Evolutionary conservation across 805 yeast genomes (phyloP), one percentile per base, ranked within the genome.

Genomic region (Saccharomycopsis fermentans): DNA sequence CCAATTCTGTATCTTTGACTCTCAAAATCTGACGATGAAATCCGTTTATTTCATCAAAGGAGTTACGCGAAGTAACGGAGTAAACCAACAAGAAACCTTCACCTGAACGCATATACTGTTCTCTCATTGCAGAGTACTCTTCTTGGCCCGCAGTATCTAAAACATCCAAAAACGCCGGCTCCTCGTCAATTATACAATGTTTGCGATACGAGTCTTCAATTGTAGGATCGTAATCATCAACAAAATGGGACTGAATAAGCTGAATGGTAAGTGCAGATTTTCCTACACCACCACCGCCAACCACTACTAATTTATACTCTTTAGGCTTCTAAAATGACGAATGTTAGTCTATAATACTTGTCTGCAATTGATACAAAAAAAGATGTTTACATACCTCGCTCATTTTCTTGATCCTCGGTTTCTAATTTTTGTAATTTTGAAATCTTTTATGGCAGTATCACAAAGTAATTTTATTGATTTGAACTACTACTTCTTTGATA

Each of bases 271-370:
- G 76, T 5, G 99, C 98, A 26, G 96, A 86, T 72, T 94, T 94
- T 74, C 99, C 99, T 58, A 94, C 99, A 73, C 97, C 97, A 69
- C 98, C 98, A 43, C 97, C 97, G 58, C 98, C 99, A 58, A 92
- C 97, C 52, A 92, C 97, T 4, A 94, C 99, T 60, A 94, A 74
- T 70, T 95, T 90, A 71, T 84, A 92, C 72, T 91, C 97, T 71
- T 86, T 80, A 58, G 81, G 77, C 26, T 27, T 24, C 55, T 55
- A 37, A 34, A 52, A 34, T 14, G 16, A 32, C 8, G 17, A 27
- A n/a, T 27, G 35, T 48, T 48, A 21, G 27, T 48, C 24, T 21
- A 19, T 16, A 36, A 34, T 16, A 6, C n/a, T 16, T 19, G 5
- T 16, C 4, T 16, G 32, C 29, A 5, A 50, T 9, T 16, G 6